Evolutionary conservation across 768 basidiomycete species (phyloP).

Genomic region (Leccinum subgranulosum): DNA sequence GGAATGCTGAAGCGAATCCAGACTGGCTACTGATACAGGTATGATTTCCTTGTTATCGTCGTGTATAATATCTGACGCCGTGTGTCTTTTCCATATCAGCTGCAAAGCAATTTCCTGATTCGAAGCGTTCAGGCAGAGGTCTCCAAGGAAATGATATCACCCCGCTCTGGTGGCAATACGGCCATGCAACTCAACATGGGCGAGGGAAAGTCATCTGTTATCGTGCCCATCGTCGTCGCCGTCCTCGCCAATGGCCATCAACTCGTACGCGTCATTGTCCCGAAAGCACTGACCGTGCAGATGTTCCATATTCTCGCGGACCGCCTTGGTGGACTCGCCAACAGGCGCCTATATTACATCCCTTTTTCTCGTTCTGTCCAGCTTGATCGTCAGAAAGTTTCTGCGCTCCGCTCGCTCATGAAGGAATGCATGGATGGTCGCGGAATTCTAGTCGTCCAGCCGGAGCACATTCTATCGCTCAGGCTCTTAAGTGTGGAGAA

Average conservation of each 20-base stretch:
- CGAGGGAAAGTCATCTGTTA: conserved; percentile 30
- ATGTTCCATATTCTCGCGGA: conserved; percentile 32
- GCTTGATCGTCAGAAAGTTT: not conserved
- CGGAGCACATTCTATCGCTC: not conserved
- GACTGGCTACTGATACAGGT: conserved; percentile 50
- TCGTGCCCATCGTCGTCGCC: conserved; percentile 28
- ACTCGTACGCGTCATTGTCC: conserved; percentile 24
- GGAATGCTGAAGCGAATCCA: conserved; percentile 11
- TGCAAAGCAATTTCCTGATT: conserved; percentile 16
- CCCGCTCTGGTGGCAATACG: conserved; percentile 30
- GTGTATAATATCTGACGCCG: not conserved
- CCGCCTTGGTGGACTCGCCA: conserved; percentile 31
- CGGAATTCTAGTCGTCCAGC: conserved; percentile 46
- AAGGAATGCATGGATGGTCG: conserved; percentile 32
- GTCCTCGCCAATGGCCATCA: conserved; percentile 26
- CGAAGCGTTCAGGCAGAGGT: conserved; percentile 19
- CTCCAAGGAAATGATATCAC: conserved; percentile 32
- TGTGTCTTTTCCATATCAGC: conserved; percentile 20
- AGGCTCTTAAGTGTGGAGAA: conserved; percentile 5
- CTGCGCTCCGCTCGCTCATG: conserved; percentile 7
- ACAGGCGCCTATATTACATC: conserved; percentile 31
- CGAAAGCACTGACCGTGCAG: conserved; percentile 27
- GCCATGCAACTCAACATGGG: conserved; percentile 42
- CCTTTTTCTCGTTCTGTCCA: conserved; percentile 30
- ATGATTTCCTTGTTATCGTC: not conserved